Evolutionary conservation across 208 protist species (phyloP).

Genomic region (Lotmaria passim): DNA sequence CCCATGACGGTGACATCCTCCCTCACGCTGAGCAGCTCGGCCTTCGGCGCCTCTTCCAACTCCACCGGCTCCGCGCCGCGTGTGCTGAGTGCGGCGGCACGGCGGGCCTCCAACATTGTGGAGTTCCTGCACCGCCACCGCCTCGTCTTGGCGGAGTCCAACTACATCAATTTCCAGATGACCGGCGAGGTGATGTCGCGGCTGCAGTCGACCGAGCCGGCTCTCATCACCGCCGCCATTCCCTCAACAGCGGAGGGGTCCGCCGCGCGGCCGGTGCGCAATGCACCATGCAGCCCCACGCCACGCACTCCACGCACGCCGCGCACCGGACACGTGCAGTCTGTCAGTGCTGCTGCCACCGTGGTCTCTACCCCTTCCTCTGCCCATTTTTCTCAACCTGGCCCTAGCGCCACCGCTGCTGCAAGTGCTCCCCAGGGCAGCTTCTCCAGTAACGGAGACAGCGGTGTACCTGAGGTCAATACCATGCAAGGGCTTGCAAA

Average conservation of each 20-base stretch:
- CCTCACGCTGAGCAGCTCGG: slow-evolving; percentile 1
- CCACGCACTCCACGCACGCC: neutral
- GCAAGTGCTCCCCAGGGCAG: too few relatives aligned
- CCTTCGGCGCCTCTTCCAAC: neutral
- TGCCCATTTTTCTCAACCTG: neutral
- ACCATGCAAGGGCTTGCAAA: neutral
- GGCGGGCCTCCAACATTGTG: slow-evolving; percentile 25
- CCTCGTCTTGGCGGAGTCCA: slow-evolving; percentile 58
- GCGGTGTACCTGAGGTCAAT: too few relatives aligned
- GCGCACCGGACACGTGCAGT: neutral
- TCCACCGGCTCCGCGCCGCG: slow-evolving; percentile 15
- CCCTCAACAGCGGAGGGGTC: slow-evolving; percentile 8
- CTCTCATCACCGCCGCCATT: slow-evolving; percentile 21
- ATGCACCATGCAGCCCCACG: neutral
- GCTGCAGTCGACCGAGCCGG: slow-evolving; percentile 25
- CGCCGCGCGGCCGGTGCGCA: slow-evolving; percentile 5
- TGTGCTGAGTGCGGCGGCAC: slow-evolving; percentile 23
- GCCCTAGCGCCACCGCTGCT: neutral
- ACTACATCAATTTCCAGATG: slow-evolving; percentile 64
- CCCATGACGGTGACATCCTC: neutral
- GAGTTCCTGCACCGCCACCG: slow-evolving; percentile 56
- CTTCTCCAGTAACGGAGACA: too few relatives aligned
- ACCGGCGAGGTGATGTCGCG: slow-evolving; percentile 42
- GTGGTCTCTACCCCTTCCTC: too few relatives aligned
- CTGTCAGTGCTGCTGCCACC: neutral